These are phyloP conservation scores for Populus hybrid DNA, from an alignment of 441 rosid genomes.

Conservation along the genomic window DNA sequence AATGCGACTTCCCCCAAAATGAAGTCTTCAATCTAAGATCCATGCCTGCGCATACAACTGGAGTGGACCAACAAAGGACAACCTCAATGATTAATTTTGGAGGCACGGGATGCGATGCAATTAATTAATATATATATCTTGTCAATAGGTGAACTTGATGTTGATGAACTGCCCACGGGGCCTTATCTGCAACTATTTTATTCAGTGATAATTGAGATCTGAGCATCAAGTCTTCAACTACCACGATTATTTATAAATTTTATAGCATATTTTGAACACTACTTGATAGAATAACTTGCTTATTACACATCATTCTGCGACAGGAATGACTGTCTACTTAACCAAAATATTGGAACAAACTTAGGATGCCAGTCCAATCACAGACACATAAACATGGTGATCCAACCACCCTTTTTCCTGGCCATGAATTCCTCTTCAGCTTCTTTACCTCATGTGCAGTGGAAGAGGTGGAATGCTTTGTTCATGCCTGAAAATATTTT, in stretches of 20 bases:
- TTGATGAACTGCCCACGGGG: no score
- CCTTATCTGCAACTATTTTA: no score
- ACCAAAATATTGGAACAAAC: no score
- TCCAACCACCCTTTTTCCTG: neutral
- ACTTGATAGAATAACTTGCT: neutral
- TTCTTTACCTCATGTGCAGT: neutral
- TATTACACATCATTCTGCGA: neutral
- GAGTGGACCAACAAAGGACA: no score
- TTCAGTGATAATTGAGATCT: neutral
- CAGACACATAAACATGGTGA: neutral
- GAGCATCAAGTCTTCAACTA: neutral
- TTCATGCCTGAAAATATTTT: neutral
- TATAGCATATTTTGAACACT: neutral
- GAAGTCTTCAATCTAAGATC: no score
- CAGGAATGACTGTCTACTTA: no score
- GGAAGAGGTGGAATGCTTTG: neutral
- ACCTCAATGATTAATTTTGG: no score
- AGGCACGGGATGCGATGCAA: no score
- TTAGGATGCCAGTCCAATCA: neutral
- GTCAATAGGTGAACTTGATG: no score
- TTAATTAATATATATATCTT: no score
- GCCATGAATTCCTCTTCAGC: neutral
- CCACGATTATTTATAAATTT: neutral
- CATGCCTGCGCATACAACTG: no score
- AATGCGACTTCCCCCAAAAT: no score